A percentile compares a stretch with the other conserved stretches of the same genome.
Conservation (phyloP, 352 stramenopile species). For the Globisporangium acanthophoron region DNA sequence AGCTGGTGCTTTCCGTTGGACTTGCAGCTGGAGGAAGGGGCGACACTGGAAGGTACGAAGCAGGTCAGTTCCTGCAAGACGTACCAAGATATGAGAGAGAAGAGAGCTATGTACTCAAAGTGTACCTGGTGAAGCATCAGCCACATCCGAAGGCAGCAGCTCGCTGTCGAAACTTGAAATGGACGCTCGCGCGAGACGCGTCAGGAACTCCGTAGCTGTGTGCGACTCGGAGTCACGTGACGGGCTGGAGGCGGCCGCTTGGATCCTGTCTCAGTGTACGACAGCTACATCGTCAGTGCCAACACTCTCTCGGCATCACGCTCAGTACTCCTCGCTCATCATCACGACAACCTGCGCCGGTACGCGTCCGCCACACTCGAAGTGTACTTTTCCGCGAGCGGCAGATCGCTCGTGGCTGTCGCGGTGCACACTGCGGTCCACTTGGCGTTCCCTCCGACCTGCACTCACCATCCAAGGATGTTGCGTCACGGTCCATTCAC, state of each 20-base stretch:
- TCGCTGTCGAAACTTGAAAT: slow-evolving; percentile 1
- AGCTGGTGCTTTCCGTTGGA: slow-evolving; percentile 2
- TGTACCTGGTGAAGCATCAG: slow-evolving; percentile 5
- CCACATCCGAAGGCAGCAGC: slow-evolving; percentile 1
- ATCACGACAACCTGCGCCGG: slow-evolving; percentile 23
- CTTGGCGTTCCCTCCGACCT: slow-evolving; percentile 73
- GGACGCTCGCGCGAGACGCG: slow-evolving; percentile 18
- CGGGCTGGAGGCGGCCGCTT: slow-evolving; percentile 18
- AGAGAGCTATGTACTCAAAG: too few species aligned
- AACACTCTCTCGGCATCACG: not conserved
- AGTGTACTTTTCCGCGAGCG: slow-evolving; percentile 57
- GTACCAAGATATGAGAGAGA: too few species aligned
- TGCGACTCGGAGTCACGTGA: slow-evolving; percentile 14
- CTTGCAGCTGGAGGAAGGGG: slow-evolving; percentile 4
- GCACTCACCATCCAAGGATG: not conserved
- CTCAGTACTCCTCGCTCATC: not conserved
- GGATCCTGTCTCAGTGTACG: slow-evolving; percentile 8
- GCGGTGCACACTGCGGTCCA: slow-evolving; percentile 68
- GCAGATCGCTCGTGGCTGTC: slow-evolving; percentile 33
- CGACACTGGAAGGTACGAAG: not conserved
- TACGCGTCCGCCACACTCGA: slow-evolving; percentile 60
- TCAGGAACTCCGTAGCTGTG: slow-evolving; percentile 50
- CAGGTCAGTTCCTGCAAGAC: not conserved
- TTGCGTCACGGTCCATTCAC: not conserved
- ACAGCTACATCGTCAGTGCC: not conserved